Evolutionary conservation across 495 filamentous ascomycete genomes (phyloP), one percentile per base, ranked within the genome.

Genomic region (Neurospora cerealis): DNA sequence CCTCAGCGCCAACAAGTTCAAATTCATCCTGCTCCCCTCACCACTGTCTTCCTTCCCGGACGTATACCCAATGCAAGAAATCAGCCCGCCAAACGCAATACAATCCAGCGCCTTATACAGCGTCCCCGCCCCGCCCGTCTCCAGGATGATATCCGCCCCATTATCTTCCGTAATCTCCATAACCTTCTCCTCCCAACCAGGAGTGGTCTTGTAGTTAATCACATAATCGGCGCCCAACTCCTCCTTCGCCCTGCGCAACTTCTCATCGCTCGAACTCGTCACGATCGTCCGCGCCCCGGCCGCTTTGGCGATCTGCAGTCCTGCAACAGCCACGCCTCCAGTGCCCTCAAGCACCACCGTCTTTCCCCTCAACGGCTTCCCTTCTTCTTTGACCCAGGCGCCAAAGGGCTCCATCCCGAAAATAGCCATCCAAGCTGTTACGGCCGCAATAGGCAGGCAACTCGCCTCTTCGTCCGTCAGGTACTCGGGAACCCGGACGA

Each of bases 351-450:
- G 77, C 36, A 87, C 66, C 5, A 87, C 76, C 40, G 74, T 81
- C 75, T 84, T 79, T 2, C 76, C 78, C 39, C 75, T 74, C 28
- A 66, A 36, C 5, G 54, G 28, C 54, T 66, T 62, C 17, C 78
- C 77, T 10, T 77, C 72, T 13, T 71, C 54, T 28, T 78, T 70
- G 13, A 13, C 15, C 54, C 28, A 66, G 24, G 28, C 34, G 0
- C 83, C 84, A n/a, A 86, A 74, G 3, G 86, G 85, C 11, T 83
- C 74, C 78, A 83, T 80, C 10, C 80, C 80, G 72, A 83, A 82
- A 39, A 86, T 74, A 1, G 81, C 76, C 82, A 85, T 85, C 83
- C 85, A 87, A 6, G 83, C 85, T 71, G 85, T 86, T 46, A 86
- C 74, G 1, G 78, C 78, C 2, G 85, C 84, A 73, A 86, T 80